These are phyloP conservation scores for Ligustrum vulgare DNA, from an alignment of 257 asterid species.

Conservation along the genomic window DNA sequence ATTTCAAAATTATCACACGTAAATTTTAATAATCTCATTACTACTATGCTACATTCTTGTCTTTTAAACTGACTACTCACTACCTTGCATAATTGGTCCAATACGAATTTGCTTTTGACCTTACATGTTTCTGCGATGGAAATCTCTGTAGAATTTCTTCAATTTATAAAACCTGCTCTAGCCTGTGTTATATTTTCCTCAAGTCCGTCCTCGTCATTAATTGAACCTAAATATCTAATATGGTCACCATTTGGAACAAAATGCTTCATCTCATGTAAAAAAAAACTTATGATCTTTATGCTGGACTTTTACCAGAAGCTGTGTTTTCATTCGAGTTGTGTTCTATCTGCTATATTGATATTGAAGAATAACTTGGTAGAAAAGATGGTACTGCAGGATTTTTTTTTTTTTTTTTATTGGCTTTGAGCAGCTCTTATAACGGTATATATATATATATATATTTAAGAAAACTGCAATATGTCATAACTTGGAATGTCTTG, in stretches of 20 bases:
- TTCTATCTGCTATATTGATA: background rate
- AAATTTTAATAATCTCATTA: background rate
- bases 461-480: background rate
- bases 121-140: background rate
- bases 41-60: background rate
- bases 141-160: background rate
- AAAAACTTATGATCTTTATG: background rate
- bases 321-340: background rate
- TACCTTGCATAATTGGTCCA: background rate
- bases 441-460: too few species aligned
- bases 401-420: background rate
- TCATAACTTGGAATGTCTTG: background rate
- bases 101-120: background rate
- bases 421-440: background rate
- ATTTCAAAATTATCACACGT: background rate
- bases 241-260: background rate
- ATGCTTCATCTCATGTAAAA: background rate
- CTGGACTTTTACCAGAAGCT: background rate
- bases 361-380: slow-evolving; percentile 3
- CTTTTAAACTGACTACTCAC: background rate
- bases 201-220: background rate
- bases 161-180: background rate
- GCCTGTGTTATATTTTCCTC: background rate
- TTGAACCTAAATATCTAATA: background rate
- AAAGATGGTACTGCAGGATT: background rate